Conservation (phyloP, 768 basidiomycete species). For the Sarcodon sp. region DNA sequence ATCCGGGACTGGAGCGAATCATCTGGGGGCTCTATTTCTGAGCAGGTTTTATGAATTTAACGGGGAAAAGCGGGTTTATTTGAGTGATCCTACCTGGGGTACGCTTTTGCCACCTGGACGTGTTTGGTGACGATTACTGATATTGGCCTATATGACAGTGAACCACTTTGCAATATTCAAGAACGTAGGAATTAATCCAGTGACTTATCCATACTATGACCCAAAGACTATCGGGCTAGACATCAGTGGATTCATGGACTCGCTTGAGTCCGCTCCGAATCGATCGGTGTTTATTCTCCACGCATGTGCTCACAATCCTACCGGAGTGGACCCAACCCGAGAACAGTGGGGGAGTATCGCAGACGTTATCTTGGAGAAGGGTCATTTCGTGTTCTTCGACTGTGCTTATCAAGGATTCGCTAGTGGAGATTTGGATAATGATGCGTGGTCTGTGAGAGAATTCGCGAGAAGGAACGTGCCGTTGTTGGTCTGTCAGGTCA, state of each 20-base stretch:
- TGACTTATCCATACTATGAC: constrained; percentile 91
- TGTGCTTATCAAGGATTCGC: constrained; percentile 97
- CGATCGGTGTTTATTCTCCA: constrained; percentile 86
- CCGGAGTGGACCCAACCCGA: constrained; percentile 84
- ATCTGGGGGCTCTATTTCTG: constrained; percentile 82
- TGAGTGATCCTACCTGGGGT: constrained; percentile 97
- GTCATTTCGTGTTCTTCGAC: constrained; percentile 89
- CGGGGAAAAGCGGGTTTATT: constrained; percentile 56
- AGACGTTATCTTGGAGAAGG: constrained; percentile 52
- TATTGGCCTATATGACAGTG: constrained; percentile 26
- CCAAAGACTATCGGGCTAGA: constrained; percentile 82
- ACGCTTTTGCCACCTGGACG: constrained; percentile 16
- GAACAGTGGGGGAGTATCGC: constrained; percentile 82
- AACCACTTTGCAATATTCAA: constrained; percentile 88
- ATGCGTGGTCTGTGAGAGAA: constrained; percentile 84
- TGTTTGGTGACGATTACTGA: neutral
- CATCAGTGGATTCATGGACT: constrained; percentile 48
- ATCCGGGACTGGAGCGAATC: constrained; percentile 94
- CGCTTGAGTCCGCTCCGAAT: constrained; percentile 50
- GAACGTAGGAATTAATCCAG: constrained; percentile 80
- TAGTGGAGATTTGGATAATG: constrained; percentile 81
- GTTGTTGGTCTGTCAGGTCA: constrained; percentile 65
- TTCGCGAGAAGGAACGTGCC: constrained; percentile 69
- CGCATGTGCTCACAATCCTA: constrained; percentile 94
- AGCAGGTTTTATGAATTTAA: constrained; percentile 66